These are phyloP conservation scores for Phytophthora meadii DNA, from an alignment of 352 stramenopile species.

Conservation along the genomic window DNA sequence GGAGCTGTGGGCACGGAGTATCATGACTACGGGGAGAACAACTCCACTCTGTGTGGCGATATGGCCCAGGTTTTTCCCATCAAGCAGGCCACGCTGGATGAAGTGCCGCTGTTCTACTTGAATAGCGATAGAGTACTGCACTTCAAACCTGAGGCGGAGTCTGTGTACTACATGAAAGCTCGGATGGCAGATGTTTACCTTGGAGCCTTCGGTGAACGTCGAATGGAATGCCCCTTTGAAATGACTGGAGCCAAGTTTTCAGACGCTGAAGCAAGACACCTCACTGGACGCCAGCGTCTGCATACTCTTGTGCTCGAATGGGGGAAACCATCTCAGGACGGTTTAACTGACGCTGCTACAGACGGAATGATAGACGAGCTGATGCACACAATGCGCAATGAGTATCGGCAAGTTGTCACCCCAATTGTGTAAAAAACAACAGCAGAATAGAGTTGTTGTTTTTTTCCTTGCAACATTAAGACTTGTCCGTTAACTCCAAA, in stretches of 20 bases:
- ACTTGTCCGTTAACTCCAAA: slow-evolving; percentile 23
- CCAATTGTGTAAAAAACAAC: slow-evolving; percentile 20
- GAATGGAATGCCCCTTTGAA: slow-evolving; percentile 58
- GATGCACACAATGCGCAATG: slow-evolving; percentile 28
- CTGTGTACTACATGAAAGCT: slow-evolving; percentile 51
- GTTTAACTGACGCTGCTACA: slow-evolving; percentile 8
- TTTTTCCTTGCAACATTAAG: background rate
- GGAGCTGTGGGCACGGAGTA: slow-evolving; percentile 30
- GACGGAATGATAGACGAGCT: slow-evolving; percentile 20
- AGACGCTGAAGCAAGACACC: slow-evolving; percentile 34
- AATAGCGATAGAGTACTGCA: slow-evolving; percentile 65
- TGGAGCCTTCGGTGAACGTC: slow-evolving; percentile 45
- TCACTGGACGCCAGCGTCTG: slow-evolving; percentile 43
- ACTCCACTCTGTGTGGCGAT: slow-evolving; percentile 35
- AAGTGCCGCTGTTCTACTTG: slow-evolving; percentile 49
- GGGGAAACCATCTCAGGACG: slow-evolving; percentile 13
- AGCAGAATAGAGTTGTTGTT: background rate
- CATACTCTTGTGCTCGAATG: slow-evolving; percentile 35
- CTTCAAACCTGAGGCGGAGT: slow-evolving; percentile 36
- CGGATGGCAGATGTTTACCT: slow-evolving; percentile 46
- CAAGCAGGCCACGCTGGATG: slow-evolving; percentile 14
- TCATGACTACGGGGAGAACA: slow-evolving; percentile 24
- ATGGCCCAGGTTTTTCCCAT: slow-evolving; percentile 35
- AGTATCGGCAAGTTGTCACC: slow-evolving; percentile 21
- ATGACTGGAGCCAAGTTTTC: slow-evolving; percentile 43